Percentiles rank a stretch among this genome's conserved stretches.
Conservation (phyloP, 192 early-diverging fungal species). For the Gigaspora rosea region DNA sequence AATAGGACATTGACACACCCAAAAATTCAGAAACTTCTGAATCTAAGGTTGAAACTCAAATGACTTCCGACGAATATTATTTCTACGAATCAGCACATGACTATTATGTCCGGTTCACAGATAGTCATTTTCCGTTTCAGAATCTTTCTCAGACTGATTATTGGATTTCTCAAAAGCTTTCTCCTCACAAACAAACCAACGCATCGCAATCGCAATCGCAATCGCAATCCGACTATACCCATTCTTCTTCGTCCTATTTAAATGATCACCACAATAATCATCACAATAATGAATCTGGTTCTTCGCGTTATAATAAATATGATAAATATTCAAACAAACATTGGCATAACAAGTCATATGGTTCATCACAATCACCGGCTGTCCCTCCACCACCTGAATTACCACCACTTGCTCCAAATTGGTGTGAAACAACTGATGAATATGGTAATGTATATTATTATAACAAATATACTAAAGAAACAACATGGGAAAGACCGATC, state of each 20-base stretch:
- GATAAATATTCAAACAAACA: not conserved
- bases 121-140: not conserved
- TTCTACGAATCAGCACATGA: not conserved
- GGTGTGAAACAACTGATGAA: slow-evolving; percentile 13
- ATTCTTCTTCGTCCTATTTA: not conserved
- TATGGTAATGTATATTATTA: slow-evolving; percentile 8
- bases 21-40: not conserved
- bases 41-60: not conserved
- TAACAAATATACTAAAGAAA: slow-evolving; percentile 1
- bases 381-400: not conserved
- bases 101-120: not conserved
- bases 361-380: not conserved
- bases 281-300: not conserved
- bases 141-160: not conserved
- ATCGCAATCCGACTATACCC: no score
- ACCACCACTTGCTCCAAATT: slow-evolving; percentile 12
- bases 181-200: not conserved
- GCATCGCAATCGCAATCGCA: no score
- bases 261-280: not conserved
- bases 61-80: not conserved
- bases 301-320: not conserved
- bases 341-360: not conserved
- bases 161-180: not conserved
- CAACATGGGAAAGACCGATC: slow-evolving; percentile 6
- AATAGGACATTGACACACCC: no score